A percentile compares a stretch with the other conserved stretches of the same genome.
Evolutionary conservation across 1,284 basidiomycete species (phyloP).

Genomic region (Schizophyllum commune): DNA sequence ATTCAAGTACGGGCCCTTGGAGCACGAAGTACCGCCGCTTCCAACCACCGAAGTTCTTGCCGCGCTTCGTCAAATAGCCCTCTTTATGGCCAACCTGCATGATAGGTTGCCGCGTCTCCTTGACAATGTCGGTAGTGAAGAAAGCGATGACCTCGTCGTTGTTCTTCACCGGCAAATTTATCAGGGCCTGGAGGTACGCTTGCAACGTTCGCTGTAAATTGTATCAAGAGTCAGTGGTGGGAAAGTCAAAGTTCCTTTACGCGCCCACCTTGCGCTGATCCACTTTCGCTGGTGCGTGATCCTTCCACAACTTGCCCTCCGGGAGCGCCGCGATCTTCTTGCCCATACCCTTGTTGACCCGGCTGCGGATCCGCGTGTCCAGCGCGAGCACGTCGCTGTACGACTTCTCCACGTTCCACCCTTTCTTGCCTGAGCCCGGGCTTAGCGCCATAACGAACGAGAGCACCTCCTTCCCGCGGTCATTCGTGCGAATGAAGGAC

Average conservation of each 20-base stretch:
- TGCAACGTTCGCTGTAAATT: slow-evolving; percentile 66
- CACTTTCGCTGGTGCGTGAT: slow-evolving; percentile 93
- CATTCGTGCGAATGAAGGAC: slow-evolving; percentile 77
- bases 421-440: slow-evolving; percentile 57
- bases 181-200: slow-evolving; percentile 80
- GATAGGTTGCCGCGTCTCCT: slow-evolving; percentile 64
- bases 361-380: slow-evolving; percentile 61
- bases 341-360: slow-evolving; percentile 60
- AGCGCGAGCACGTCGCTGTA: slow-evolving; percentile 86
- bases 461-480: slow-evolving; percentile 81
- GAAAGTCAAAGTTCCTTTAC: not conserved
- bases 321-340: slow-evolving; percentile 81
- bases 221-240: not conserved
- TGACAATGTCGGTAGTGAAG: slow-evolving; percentile 83
- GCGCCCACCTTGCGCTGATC: slow-evolving; percentile 83
- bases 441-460: slow-evolving; percentile 72
- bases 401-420: slow-evolving; percentile 91
- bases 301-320: slow-evolving; percentile 91
- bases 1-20: slow-evolving; percentile 81
- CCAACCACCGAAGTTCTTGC: slow-evolving; percentile 96
- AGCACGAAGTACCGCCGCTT: slow-evolving; percentile 93
- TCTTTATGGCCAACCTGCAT: slow-evolving; percentile 77
- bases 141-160: slow-evolving; percentile 90
- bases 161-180: slow-evolving; percentile 78
- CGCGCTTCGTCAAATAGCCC: slow-evolving; percentile 94